Base-by-base conservation (phyloP, 2,329 filamentous ascomycete genomes). In the Magnaporthales sp. region DNA sequence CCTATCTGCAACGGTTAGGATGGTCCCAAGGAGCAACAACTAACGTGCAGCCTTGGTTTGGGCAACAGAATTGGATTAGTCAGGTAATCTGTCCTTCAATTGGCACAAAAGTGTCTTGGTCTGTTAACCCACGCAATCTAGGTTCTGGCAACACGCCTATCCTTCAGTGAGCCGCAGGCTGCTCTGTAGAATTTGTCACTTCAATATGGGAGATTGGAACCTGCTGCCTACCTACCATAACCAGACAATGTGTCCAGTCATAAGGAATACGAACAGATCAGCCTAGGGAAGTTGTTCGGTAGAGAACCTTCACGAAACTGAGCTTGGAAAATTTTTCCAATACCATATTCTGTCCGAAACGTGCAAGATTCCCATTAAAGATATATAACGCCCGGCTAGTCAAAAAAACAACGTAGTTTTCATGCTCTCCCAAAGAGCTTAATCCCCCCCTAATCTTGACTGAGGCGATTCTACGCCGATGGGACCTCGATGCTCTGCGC, bases 401-500 rank as follows among this genome's bases (percentile, higher is more conserved):
- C 38, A 19, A 24, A 13, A 46, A 19, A 15, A 31, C 66, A n/a
- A 46, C 58, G 32, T 19, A 29, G 22, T 64, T 61, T 19, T 5
- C 38, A 19, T 46, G 38, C 15, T 46, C 38, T 19, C 11, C n/a
- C 54, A 22, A n/a, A 22, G 11, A n/a, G 24, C n/a, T 26, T 26
- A 24, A 7, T 26, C 11, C 24, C 11, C 8, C 22, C n/a, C 54
- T 22, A 58, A 26, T n/a, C 54, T 58, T 9, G n/a, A 58, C n/a
- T 3, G n/a, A 58, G 5, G 24, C 66, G 69, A 7, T 64, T 67
- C 11, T 26, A 58, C 46, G 67, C 68, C 3, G 77, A 77, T 30
- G 77, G 71, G 30, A 85, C 73, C 73, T 81, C 81, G 69, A 87
- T 77, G 68, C 83, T 83, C 76, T 80, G 79, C 67, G 76, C 75